phyloP scores from a whole-genome alignment of 352 stramenopile genomes.

The Pythium aphanidermatum region DNA sequence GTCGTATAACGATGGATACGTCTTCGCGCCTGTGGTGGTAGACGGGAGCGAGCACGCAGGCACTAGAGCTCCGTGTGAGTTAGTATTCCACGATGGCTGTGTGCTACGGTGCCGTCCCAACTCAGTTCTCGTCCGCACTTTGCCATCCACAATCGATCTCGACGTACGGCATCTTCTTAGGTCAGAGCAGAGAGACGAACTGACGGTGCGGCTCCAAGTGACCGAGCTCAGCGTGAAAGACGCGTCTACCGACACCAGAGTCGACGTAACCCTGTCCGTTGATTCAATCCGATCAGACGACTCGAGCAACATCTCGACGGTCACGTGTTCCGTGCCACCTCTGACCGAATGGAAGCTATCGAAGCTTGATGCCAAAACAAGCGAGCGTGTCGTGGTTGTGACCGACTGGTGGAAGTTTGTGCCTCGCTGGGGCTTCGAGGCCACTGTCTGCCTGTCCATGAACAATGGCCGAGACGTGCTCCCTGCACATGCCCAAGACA shows the following conservation, averaged over 20 bases:
- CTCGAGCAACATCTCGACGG: neutral
- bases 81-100: constrained; percentile 40
- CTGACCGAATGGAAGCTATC: constrained; percentile 31
- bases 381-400: constrained; percentile 6
- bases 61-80: constrained; percentile 1
- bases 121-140: constrained; percentile 33
- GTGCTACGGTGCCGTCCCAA: constrained; percentile 41
- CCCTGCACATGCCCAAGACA: neutral
- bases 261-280: constrained; percentile 22
- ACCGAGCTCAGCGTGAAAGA: constrained; percentile 8
- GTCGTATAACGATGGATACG: constrained; percentile 44
- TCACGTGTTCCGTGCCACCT: constrained; percentile 35
- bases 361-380: constrained; percentile 5
- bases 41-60: neutral
- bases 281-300: constrained; percentile 15
- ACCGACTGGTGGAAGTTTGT: constrained; percentile 24
- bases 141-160: constrained; percentile 35
- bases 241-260: constrained; percentile 1
- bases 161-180: constrained; percentile 28
- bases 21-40: constrained; percentile 31
- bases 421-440: constrained; percentile 13
- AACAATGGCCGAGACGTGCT: constrained; percentile 24
- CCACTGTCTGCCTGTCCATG: constrained; percentile 36
- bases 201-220: constrained; percentile 15
- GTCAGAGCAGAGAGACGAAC: neutral